phyloP scores from a whole-genome alignment of 78 protist genomes.

The slime mould (Dictyostelium discoideum) region dicty_2.7 NC_007088.5:5410001-5410500 shows the following conservation, averaged over 20 bases:
- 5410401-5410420: neutral
- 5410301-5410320: neutral
- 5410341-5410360: neutral
- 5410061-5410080: neutral
- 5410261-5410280: neutral
- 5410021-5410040: neutral
- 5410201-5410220: neutral
- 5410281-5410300: neutral
- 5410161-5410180: neutral
- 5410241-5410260: neutral
- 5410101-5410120: slow-evolving; percentile 5
- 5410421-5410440: neutral
- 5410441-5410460: neutral
- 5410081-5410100: slow-evolving; percentile 6
- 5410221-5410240: neutral
- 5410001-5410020: neutral
- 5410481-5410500: neutral
- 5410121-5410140: neutral
- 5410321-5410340: neutral
- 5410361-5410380: neutral
- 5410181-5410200: neutral
- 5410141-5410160: neutral
- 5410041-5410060: neutral
- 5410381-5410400: neutral
- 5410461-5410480: slow-evolving; percentile 17